Evolutionary conservation across 768 basidiomycete species (phyloP).

Genomic region (Calocera viscosa): DNA sequence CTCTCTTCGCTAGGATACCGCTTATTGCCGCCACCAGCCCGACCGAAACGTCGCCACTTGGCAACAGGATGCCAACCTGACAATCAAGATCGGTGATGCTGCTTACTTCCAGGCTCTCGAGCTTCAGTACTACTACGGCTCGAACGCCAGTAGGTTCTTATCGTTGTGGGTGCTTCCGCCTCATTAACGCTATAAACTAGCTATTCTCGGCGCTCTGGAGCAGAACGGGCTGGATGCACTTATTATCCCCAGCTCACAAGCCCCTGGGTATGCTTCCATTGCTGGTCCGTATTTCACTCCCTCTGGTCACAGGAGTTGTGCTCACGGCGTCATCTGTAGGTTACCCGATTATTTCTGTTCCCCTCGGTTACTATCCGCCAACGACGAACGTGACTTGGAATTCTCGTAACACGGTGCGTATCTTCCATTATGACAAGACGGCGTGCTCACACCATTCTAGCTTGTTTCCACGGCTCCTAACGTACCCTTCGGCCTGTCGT

Average conservation of each 20-base stretch:
- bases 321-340: not conserved
- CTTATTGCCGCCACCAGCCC: not conserved
- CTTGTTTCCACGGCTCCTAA: not conserved
- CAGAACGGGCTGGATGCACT: not conserved
- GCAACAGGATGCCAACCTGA: slow-evolving; percentile 1
- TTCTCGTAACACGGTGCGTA: not conserved
- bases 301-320: too few relatives aligned
- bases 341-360: not conserved
- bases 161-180: not conserved
- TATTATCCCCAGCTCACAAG: not conserved
- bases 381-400: slow-evolving; percentile 4
- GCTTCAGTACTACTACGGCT: not conserved
- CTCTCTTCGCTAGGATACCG: not conserved
- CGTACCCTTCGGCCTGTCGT: not conserved
- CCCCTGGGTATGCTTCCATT: slow-evolving; percentile 2
- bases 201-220: slow-evolving; percentile 2
- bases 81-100: slow-evolving; percentile 1
- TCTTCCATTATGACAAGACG: not conserved
- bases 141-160: not conserved
- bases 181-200: not conserved
- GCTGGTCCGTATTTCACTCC: not conserved
- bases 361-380: not conserved
- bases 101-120: not conserved
- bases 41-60: slow-evolving; percentile 1
- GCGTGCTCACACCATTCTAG: not conserved